Conservation (phyloP, 1,284 basidiomycete genomes). For the Paramarasmius palmivorus region DNA sequence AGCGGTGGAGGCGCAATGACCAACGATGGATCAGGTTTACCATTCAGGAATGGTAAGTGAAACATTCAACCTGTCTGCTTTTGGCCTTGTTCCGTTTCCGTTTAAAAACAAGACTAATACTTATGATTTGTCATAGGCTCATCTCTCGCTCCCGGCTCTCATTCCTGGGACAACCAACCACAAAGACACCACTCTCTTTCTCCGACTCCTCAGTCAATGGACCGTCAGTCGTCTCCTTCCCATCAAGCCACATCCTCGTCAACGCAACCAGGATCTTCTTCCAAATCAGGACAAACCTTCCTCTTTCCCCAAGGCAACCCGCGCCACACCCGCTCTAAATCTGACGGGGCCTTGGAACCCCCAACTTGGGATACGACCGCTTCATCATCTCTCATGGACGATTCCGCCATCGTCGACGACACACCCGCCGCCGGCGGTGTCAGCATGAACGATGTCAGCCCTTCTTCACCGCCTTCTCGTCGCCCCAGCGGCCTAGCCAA, state of each 20-base stretch:
- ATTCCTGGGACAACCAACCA: constrained; percentile 9
- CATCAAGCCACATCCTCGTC: constrained; percentile 3
- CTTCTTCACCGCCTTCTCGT: constrained; percentile 22
- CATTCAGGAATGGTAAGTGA: constrained; percentile 9
- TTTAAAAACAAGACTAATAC: background rate
- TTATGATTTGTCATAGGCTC: constrained; percentile 5
- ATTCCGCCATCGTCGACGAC: constrained; percentile 29
- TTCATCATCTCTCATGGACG: constrained; percentile 19
- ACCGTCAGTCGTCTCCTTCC: constrained; percentile 5
- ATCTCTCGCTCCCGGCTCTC: background rate
- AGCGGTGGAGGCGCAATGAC: constrained; percentile 54
- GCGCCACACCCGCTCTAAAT: constrained; percentile 55
- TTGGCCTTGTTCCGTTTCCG: background rate
- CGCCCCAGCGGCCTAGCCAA: constrained; percentile 26
- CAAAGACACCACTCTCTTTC: constrained; percentile 10
- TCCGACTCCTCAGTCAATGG: constrained; percentile 1
- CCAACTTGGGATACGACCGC: constrained; percentile 27
- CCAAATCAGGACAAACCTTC: constrained; percentile 18
- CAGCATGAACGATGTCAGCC: constrained; percentile 49
- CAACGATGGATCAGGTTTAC: constrained; percentile 23
- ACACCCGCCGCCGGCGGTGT: constrained; percentile 28
- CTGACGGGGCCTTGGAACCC: constrained; percentile 60
- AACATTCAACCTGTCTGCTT: background rate
- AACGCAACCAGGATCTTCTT: constrained; percentile 7
- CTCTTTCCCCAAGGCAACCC: constrained; percentile 34